These are phyloP conservation scores for Podila horticola DNA, from an alignment of 192 early-diverging fungal genomes.

Conservation along the genomic window DNA sequence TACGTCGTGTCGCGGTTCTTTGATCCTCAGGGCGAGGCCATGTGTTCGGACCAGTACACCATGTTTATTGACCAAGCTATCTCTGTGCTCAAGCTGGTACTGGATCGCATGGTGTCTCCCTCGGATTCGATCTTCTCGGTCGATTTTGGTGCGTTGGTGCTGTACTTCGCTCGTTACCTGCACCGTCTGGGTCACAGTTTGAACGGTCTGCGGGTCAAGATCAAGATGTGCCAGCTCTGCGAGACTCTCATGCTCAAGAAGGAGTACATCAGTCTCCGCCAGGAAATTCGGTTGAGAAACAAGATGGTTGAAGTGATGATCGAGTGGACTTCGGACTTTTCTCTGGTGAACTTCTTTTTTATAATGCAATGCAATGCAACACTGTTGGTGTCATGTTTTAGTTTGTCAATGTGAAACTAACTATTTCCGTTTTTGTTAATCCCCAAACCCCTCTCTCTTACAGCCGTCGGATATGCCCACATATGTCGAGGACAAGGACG, in stretches of 20 bases:
- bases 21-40: constrained; percentile 64
- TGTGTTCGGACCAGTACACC: constrained; percentile 67
- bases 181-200: constrained; percentile 67
- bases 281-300: constrained; percentile 80
- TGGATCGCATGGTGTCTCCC: constrained; percentile 75
- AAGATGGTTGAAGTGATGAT: constrained; percentile 76
- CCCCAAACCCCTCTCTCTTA: too few relatives aligned
- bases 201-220: constrained; percentile 72
- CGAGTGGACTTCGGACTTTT: constrained; percentile 82
- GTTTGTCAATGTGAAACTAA: too few relatives aligned
- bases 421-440: too few relatives aligned
- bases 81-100: constrained; percentile 73
- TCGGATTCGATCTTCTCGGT: constrained; percentile 68
- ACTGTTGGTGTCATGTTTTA: too few relatives aligned
- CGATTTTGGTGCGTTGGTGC: constrained; percentile 75
- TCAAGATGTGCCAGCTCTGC: constrained; percentile 80
- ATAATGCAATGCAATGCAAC: not conserved
- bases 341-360: constrained; percentile 52
- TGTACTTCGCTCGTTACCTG: constrained; percentile 76
- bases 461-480: constrained; percentile 50
- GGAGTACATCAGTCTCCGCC: constrained; percentile 75
- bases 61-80: constrained; percentile 83
- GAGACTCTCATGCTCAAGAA: constrained; percentile 81
- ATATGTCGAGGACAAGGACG: constrained; percentile 42
- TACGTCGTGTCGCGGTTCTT: constrained; percentile 69